Percentiles rank a stretch among this genome's conserved stretches.
Conservation (phyloP, 129 eudicot species). For the Centaurea solstitialis region DNA sequence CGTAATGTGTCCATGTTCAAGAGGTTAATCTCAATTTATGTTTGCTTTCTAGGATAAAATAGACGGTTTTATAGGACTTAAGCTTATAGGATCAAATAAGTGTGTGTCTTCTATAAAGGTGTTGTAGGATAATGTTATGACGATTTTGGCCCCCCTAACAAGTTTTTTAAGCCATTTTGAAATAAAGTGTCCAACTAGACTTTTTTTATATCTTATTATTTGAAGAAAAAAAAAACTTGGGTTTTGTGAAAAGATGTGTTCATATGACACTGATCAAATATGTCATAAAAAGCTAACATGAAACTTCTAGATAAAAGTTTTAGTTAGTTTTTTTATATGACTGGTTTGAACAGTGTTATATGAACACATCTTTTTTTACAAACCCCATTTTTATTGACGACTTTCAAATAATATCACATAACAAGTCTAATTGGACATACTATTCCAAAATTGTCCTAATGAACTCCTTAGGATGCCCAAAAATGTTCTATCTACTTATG, state of each 20-base stretch:
- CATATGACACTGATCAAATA: too few species aligned
- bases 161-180: too few species aligned
- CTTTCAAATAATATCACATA: not conserved
- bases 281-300: too few species aligned
- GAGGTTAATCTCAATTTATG: slow-evolving; percentile 46
- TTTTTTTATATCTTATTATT: not conserved
- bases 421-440: not conserved
- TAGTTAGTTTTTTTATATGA: not conserved
- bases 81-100: not conserved
- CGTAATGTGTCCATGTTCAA: slow-evolving; percentile 80
- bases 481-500: too few species aligned
- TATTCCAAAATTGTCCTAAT: not conserved
- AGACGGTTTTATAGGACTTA: not conserved
- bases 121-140: not conserved
- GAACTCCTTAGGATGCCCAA: not conserved
- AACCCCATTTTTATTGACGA: too few species aligned
- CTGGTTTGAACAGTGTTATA: not conserved
- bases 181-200: not conserved
- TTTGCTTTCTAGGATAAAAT: not conserved
- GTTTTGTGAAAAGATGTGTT: too few species aligned
- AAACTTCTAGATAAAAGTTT: too few species aligned
- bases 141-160: not conserved
- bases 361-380: too few species aligned
- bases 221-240: too few species aligned
- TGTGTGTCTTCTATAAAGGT: not conserved